Evolutionary conservation across 495 filamentous ascomycete genomes (phyloP), one percentile per base, ranked within the genome.

Genomic region (Acidiella bohemica): DNA sequence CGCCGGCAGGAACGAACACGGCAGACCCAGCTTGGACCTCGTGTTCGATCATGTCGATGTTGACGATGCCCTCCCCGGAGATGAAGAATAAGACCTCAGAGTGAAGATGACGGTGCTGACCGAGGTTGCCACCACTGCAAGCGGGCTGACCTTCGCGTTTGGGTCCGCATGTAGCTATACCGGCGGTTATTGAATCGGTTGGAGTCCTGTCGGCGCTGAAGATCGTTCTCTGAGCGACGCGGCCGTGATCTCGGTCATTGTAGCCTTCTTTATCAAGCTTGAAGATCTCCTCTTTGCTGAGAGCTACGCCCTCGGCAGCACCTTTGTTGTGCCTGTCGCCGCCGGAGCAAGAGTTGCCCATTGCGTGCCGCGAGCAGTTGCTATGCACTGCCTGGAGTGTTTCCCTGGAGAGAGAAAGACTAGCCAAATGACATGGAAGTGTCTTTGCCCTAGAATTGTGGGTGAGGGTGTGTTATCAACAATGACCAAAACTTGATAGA

Each of bases 31-130:
- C 41, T 34, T 39, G 12, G 5, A 37, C 41, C n/a, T 37, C 16
- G 24, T 38, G 26, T 22, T 37, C 31, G 33, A 40, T 14, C 37
- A 40, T 40, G 25, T 40, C 25, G 10, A 40, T 17, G 19, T 40
- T 40, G 24, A 40, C 37, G 26, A 40, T 40, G 6, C 37, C 37
- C 26, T 40, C 25, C 12, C 37, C 37, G 18, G 6, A 6, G 6
- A 10, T 6, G 10, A 40, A 8, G 25, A 34, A 10, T 5, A 12
- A 40, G 5, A 31, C 17, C 24, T 10, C 37, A 6, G 37, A 21
- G 22, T 40, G 37, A 21, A 5, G 12, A 17, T 40, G 37, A 6
- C 37, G 5, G 17, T 40, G 37, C 20, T 5, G 26, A 11, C 22
- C 37, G 6, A 30, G 18, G 12, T 28, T 7, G 11, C 37, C 37